Percentiles rank a stretch among this genome's conserved stretches.
Evolutionary conservation across 2,329 filamentous ascomycete species (phyloP).

Genomic region (Calonectria hongkongensis): DNA sequence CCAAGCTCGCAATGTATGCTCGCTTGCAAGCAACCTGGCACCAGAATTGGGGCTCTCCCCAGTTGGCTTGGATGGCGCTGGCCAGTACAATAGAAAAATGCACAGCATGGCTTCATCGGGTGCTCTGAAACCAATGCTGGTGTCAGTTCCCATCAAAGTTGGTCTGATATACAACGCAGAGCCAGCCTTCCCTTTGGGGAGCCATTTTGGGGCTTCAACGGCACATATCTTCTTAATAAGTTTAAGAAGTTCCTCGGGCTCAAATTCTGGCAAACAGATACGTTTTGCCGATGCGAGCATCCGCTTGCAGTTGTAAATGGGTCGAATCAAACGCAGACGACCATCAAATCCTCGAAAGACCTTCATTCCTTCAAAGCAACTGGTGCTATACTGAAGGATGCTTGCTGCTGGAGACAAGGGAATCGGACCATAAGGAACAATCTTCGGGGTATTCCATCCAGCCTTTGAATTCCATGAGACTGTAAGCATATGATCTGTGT

Average conservation of each 20-base stretch:
- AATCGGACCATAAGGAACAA: slow-evolving; percentile 30
- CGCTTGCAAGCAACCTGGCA: not conserved
- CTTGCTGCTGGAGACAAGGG: slow-evolving; percentile 34
- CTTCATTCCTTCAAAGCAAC: slow-evolving; percentile 41
- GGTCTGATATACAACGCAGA: slow-evolving; percentile 21
- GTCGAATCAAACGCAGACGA: slow-evolving; percentile 30
- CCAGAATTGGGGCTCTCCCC: not conserved
- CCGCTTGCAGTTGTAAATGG: slow-evolving; percentile 34
- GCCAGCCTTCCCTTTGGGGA: slow-evolving; percentile 16
- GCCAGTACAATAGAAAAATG: slow-evolving; percentile 16
- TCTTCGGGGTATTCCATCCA: slow-evolving; percentile 27
- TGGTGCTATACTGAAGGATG: slow-evolving; percentile 34
- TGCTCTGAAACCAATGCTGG: slow-evolving; percentile 3
- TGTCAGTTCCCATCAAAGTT: not conserved
- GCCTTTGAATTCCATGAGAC: slow-evolving; percentile 18
- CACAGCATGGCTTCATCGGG: slow-evolving; percentile 11
- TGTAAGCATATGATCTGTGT: slow-evolving; percentile 37
- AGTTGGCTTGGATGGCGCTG: not conserved
- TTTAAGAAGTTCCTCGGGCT: slow-evolving; percentile 24
- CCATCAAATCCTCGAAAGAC: slow-evolving; percentile 34
- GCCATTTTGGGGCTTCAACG: slow-evolving; percentile 34
- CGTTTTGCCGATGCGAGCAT: slow-evolving; percentile 28
- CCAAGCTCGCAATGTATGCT: not conserved
- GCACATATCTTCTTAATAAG: slow-evolving; percentile 24
- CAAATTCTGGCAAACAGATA: slow-evolving; percentile 28